Evolutionary conservation across 2,329 filamentous ascomycete species (phyloP).

Genomic region (Dactylellina haptotyla): DNA sequence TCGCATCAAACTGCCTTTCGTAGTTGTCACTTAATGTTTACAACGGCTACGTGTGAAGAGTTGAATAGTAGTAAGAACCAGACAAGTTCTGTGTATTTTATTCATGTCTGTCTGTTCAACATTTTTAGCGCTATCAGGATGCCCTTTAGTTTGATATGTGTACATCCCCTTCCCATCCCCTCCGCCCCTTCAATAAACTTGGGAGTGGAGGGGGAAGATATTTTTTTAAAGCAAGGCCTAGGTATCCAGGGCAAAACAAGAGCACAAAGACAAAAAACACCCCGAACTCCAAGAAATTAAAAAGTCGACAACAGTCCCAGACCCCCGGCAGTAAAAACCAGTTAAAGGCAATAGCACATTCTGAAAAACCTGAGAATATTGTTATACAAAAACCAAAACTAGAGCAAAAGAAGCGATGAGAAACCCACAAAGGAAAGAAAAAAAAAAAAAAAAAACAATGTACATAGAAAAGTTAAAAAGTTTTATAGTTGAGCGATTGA

Average conservation of each 20-base stretch:
- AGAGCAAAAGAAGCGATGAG: conserved; percentile 2
- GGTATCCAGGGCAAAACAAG: conserved; percentile 11
- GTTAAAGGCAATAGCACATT: conserved; percentile 4
- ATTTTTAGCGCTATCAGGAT: background rate
- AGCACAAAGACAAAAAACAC: conserved; percentile 15
- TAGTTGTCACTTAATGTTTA: no score
- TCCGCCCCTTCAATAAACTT: no score
- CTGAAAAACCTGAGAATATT: conserved; percentile 2
- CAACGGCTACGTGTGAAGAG: background rate
- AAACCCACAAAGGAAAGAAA: conserved; percentile 35
- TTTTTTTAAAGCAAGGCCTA: background rate
- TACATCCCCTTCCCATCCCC: background rate
- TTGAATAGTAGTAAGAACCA: conserved; percentile 1
- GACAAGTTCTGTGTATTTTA: background rate
- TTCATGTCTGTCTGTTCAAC: background rate
- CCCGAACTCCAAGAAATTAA: conserved; percentile 21
- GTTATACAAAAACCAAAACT: conserved; percentile 40
- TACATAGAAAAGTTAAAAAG: conserved; percentile 53
- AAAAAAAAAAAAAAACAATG: conserved; percentile 34
- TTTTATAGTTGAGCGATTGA: conserved; percentile 32
- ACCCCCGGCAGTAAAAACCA: conserved; percentile 9
- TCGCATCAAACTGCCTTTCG: background rate
- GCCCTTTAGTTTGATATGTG: background rate
- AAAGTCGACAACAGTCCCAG: conserved; percentile 16
- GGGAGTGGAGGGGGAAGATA: background rate